Evolutionary conservation across 2,329 filamentous ascomycete genomes (phyloP), one percentile per base, ranked within the genome.

Genomic region (Verticillium isaacii): DNA sequence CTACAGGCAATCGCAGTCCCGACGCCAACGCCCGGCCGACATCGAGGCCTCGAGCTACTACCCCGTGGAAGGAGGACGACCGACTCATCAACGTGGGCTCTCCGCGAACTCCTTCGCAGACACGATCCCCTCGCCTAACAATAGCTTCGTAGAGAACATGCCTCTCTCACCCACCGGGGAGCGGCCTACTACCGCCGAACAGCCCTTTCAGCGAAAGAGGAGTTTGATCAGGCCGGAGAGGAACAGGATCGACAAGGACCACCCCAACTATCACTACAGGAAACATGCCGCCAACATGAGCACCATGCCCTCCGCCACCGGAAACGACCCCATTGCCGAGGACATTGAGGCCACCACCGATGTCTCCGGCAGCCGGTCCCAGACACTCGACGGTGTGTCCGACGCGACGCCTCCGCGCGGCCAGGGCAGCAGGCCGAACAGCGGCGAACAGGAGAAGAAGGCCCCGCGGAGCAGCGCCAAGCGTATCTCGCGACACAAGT

Each of bases 241-340:
- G 67, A 90, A 90, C 70, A 87, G 90, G 68, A 92, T 96, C 68
- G 90, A 93, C 68, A 88, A 84, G 66, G 90, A 93, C 68, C 93
- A 98, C 73, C 93, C 93, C 15, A 96, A 98, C 74, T 99, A 97
- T 72, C 86, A 97, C 77, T 99, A 99, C 76, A 88, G 92, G 68
- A 91, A 96, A 74, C 93, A 97, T 85, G 93, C 96, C 11, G 91
- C 93, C 69, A 91, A 94, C 66, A 97, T 99, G 93, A 84, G 89
- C 61, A 90, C 93, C 5, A 82, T 92, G 66, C 95, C 96, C 1
- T 98, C 95, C 0, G 90, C 92, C 7, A 98, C 95, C 0, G 95
- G 95, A 64, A 91, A 96, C 68, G 93, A 98, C 69, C 92, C 93
- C 2, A 86, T 96, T 59, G 77, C 91, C 60, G 94, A 97, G 74